Evolutionary conservation across 2,329 filamentous ascomycete genomes (phyloP).

Genomic region (Exserohilum rostratum): DNA sequence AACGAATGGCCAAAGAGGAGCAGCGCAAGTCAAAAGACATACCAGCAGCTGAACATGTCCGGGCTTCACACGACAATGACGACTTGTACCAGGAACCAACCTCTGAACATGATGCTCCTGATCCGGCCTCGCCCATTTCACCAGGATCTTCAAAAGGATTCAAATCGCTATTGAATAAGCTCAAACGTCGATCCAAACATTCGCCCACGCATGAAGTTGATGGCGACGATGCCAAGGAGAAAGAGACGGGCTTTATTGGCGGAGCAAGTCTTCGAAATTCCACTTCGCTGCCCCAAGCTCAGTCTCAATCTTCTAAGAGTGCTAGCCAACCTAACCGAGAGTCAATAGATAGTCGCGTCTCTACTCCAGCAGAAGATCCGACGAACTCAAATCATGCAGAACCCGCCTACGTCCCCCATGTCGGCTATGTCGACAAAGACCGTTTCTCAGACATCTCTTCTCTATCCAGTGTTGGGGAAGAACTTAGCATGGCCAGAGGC

Average conservation of each 20-base stretch:
- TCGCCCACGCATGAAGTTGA: constrained; percentile 18
- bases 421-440: constrained; percentile 12
- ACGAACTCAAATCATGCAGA: constrained; percentile 21
- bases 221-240: constrained; percentile 24
- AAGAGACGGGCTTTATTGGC: constrained; percentile 50
- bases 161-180: constrained; percentile 46
- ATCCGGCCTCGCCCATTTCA: constrained; percentile 31
- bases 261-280: constrained; percentile 49
- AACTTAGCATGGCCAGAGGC: constrained; percentile 19
- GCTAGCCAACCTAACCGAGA: constrained; percentile 10
- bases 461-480: constrained; percentile 32
- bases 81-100: constrained; percentile 28
- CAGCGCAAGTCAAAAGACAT: constrained; percentile 58
- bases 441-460: constrained; percentile 45
- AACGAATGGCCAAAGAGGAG: constrained; percentile 56
- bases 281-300: constrained; percentile 24
- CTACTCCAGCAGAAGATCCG: constrained; percentile 13
- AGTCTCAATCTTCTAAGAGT: constrained; percentile 13
- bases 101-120: constrained; percentile 14
- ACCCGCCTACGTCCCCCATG: constrained; percentile 20
- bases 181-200: constrained; percentile 49
- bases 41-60: constrained; percentile 18
- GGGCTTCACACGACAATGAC: constrained; percentile 19
- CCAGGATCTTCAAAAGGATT: constrained; percentile 45
- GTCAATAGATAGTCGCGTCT: constrained; percentile 7